Evolutionary conservation across 495 filamentous ascomycete genomes (phyloP), one percentile per base, ranked within the genome.

Genomic region (Echria macrotheca): DNA sequence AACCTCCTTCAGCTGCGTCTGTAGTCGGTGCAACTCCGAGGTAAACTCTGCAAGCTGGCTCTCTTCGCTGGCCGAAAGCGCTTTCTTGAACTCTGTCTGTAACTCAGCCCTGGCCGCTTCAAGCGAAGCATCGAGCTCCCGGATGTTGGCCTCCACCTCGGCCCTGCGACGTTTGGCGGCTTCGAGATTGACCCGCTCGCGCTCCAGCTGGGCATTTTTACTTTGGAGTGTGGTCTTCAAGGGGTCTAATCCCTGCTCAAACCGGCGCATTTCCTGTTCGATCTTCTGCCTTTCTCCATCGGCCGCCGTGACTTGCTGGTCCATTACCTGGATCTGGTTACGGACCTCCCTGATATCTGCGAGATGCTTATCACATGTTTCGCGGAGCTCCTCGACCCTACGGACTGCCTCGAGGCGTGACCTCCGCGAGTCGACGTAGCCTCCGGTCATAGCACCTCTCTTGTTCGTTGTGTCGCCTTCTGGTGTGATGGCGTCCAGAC

Each of bases 401-500:
- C 81, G 86, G 12, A 95, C 84, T 25, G 86, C 89, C 49, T 94
- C 85, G 10, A 96, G 71, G 11, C 91, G 81, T 0, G 91, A 96
- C 39, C 80, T 80, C 19, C 85, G 79, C 1, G 85, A 78, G 61
- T 99, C 91, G 32, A 91, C 79, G 65, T 83, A 99, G 54, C 93
- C 93, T 70, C 93, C 93, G 21, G 87, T 95, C 69, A 97, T 79
- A 1, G 90, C 93, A 65, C 93, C 93, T 54, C 90, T 83, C 71
- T 91, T 96, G 67, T 96, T 91, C 2, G 88, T 84, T 38, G 85
- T 85, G 66, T 99, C 93, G 59, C 93, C 93, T 15, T 95, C 89
- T 6, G 87, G 86, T 0, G 93, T 99, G 49, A 97, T 94, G 18
- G 89, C 91, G 58, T 85, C 90, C 29, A 97, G 83, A 23, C 85